A percentile compares a stretch with the other conserved stretches of the same genome.
These are phyloP conservation scores for Candida insectorum DNA, from an alignment of 805 yeast genomes.

Conservation along the genomic window DNA sequence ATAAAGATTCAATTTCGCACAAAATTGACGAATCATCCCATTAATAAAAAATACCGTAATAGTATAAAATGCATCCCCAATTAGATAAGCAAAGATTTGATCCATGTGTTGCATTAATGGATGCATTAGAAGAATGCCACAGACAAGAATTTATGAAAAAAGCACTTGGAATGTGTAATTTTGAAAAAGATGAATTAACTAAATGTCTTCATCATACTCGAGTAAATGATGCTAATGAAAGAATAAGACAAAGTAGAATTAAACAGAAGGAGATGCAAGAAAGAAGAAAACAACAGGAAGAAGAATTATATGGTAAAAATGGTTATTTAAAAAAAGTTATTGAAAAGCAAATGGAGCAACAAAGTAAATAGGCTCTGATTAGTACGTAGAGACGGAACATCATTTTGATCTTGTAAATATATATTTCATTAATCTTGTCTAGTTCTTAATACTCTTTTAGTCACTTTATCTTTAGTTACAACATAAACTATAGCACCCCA, in stretches of 20 bases:
- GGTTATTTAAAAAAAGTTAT: constrained; percentile 63
- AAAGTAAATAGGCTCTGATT: constrained; percentile 5
- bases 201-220: constrained; percentile 81
- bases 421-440: constrained; percentile 73
- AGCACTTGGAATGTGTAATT: constrained; percentile 81
- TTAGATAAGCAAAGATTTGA: constrained; percentile 41
- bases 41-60: background rate
- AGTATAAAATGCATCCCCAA: constrained; percentile 44
- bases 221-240: constrained; percentile 55
- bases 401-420: no score
- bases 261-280: constrained; percentile 53
- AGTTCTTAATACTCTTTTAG: constrained; percentile 82
- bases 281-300: constrained; percentile 61
- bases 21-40: background rate
- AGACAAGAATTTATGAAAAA: constrained; percentile 61
- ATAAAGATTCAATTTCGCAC: constrained; percentile 6
- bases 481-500: constrained; percentile 98
- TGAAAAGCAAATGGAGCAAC: constrained; percentile 31
- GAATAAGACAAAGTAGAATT: constrained; percentile 50
- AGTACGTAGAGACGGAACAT: no score
- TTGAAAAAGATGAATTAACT: constrained; percentile 73
- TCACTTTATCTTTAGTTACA: constrained; percentile 87
- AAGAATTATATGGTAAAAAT: constrained; percentile 78
- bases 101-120: constrained; percentile 75
- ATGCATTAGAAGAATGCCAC: constrained; percentile 89